Conservation (phyloP, 441 rosid genomes). For the Oxalis stricta region DNA sequence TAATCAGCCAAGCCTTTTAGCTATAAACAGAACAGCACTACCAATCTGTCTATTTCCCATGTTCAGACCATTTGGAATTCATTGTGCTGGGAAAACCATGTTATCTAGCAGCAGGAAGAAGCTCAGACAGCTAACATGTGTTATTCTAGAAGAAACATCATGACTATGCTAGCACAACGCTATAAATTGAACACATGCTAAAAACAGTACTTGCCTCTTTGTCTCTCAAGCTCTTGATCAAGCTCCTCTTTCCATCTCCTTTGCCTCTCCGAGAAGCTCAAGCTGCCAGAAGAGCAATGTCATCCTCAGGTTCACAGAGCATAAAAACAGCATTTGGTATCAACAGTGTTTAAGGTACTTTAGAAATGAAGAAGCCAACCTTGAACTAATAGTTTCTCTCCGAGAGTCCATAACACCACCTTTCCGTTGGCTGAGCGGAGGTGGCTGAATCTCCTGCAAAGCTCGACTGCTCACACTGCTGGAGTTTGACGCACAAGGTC, state of each 20-base stretch:
- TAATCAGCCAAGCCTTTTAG: too few relatives aligned
- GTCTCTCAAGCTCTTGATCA: constrained; percentile 39
- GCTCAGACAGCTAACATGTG: background rate
- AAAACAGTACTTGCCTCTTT: constrained; percentile 33
- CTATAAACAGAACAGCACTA: too few relatives aligned
- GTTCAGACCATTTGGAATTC: too few relatives aligned
- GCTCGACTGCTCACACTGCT: constrained; percentile 22
- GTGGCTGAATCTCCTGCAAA: constrained; percentile 50
- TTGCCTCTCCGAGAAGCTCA: constrained; percentile 41
- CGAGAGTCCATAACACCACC: constrained; percentile 18
- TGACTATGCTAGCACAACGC: background rate
- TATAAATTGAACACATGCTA: background rate
- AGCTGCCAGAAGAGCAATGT: constrained; percentile 17
- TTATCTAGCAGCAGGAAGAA: background rate
- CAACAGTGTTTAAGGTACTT: background rate
- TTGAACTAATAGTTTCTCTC: constrained; percentile 31
- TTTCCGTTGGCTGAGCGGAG: constrained; percentile 32
- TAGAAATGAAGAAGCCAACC: constrained; percentile 24
- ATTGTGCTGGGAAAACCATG: too few relatives aligned
- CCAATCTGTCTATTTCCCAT: too few relatives aligned
- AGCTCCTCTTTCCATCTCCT: constrained; percentile 58
- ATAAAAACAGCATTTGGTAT: background rate
- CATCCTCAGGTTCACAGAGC: constrained; percentile 2
- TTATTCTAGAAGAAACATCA: background rate
- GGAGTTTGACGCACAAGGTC: constrained; percentile 23